Percentiles rank a stretch among this genome's conserved stretches.
phyloP scores from a whole-genome alignment of 805 yeast genomes.

The Ogataea corticis region DNA sequence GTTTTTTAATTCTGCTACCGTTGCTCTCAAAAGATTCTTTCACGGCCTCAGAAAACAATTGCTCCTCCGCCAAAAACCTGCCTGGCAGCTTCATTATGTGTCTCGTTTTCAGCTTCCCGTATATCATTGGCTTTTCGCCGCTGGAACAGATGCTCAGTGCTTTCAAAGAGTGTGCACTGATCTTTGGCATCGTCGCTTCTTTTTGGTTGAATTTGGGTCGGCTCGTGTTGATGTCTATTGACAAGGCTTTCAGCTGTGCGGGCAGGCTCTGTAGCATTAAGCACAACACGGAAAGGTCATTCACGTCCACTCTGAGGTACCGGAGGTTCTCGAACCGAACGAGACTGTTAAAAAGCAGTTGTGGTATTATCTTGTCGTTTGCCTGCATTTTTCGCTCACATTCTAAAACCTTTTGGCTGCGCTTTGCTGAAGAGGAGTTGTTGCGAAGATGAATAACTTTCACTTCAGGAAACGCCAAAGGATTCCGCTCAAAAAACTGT shows the following conservation, averaged over 20 bases:
- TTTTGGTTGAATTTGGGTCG: conserved; percentile 12
- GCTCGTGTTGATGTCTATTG: conserved; percentile 15
- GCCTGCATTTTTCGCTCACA: neutral
- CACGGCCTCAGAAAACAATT: conserved; percentile 12
- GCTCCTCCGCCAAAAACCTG: conserved; percentile 13
- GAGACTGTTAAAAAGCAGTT: conserved; percentile 7
- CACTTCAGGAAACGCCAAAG: conserved; percentile 15
- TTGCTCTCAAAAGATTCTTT: conserved; percentile 14
- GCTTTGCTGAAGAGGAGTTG: conserved; percentile 1
- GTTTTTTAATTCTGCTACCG: conserved; percentile 15
- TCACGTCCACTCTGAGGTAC: conserved; percentile 19
- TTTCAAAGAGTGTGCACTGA: conserved; percentile 9
- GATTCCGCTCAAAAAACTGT: conserved; percentile 12
- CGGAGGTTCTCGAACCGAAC: conserved; percentile 16
- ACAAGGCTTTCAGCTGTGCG: conserved; percentile 16
- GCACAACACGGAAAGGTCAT: conserved; percentile 8
- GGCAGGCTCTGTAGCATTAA: conserved; percentile 16
- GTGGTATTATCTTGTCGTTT: conserved; percentile 10
- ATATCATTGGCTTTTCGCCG: conserved; percentile 15
- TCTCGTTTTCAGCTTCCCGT: conserved; percentile 18
- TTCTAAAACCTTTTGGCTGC: neutral
- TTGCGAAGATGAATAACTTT: conserved; percentile 19
- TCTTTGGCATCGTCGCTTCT: conserved; percentile 6
- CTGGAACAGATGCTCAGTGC: conserved; percentile 13
- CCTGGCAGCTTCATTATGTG: conserved; percentile 18